These are phyloP conservation scores for Wickerhamiella sergipiensis DNA, from an alignment of 805 yeast genomes.

Conservation along the genomic window DNA sequence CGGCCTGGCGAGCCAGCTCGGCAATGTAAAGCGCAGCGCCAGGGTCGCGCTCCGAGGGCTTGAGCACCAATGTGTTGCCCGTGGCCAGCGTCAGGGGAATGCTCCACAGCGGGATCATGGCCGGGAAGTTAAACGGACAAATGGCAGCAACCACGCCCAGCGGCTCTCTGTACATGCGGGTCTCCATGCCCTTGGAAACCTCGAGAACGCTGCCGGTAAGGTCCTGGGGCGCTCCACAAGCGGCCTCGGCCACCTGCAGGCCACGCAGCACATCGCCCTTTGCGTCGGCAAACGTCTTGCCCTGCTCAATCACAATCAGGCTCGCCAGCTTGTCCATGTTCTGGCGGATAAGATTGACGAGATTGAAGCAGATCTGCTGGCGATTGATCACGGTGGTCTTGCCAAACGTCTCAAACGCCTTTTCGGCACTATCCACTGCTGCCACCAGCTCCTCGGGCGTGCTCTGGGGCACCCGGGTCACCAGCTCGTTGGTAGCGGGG, in stretches of 20 bases:
- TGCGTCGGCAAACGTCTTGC: constrained; percentile 65
- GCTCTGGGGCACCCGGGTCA: constrained; percentile 58
- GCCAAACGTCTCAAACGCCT: constrained; percentile 48
- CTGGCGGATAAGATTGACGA: constrained; percentile 46
- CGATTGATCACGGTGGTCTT: constrained; percentile 35
- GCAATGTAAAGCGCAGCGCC: constrained; percentile 66
- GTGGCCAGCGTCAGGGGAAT: constrained; percentile 50
- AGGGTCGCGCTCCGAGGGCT: constrained; percentile 67
- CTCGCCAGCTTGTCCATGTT: constrained; percentile 60
- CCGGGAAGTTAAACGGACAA: constrained; percentile 74
- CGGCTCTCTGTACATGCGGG: constrained; percentile 57
- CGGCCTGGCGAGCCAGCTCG: constrained; percentile 58
- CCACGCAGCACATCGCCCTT: constrained; percentile 65
- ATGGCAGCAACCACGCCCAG: constrained; percentile 67
- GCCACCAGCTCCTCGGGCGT: constrained; percentile 50
- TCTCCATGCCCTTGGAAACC: constrained; percentile 63
- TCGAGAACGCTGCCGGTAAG: constrained; percentile 50
- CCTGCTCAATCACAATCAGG: constrained; percentile 55
- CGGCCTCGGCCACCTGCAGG: constrained; percentile 65
- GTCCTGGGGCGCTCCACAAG: constrained; percentile 49
- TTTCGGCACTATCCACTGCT: constrained; percentile 51
- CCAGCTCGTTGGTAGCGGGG: constrained; percentile 58
- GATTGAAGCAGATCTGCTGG: constrained; percentile 55
- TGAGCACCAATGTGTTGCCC: constrained; percentile 60
- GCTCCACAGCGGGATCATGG: constrained; percentile 66